phyloP scores from a whole-genome alignment of 1,139 yeast species.

The Pichia sp. region DNA sequence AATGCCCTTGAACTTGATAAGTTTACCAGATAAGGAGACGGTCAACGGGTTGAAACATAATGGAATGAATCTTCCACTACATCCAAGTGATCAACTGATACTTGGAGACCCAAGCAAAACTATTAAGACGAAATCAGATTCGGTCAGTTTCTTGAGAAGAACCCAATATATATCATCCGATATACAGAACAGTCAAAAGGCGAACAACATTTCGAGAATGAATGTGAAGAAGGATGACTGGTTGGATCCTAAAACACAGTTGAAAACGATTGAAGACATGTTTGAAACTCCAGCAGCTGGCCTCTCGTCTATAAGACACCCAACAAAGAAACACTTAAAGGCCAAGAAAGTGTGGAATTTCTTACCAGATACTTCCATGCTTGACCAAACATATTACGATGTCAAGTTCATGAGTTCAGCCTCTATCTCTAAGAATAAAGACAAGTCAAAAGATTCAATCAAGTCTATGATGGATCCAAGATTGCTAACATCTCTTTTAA shows the following conservation, averaged over 20 bases:
- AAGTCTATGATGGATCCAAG: slow-evolving; percentile 40
- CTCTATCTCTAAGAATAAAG: slow-evolving; percentile 44
- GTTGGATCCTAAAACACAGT: slow-evolving; percentile 60
- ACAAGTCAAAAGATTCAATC: slow-evolving; percentile 37
- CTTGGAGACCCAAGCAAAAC: slow-evolving; percentile 63
- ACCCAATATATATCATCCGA: slow-evolving; percentile 77
- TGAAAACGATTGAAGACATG: slow-evolving; percentile 68
- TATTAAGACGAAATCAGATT: slow-evolving; percentile 46
- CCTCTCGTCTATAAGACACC: slow-evolving; percentile 58
- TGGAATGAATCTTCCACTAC: slow-evolving; percentile 40
- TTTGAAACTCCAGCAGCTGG: slow-evolving; percentile 55
- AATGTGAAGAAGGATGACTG: slow-evolving; percentile 31
- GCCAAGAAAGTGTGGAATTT: slow-evolving; percentile 80
- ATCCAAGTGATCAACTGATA: slow-evolving; percentile 71
- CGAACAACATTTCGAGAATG: slow-evolving; percentile 1
- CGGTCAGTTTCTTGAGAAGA: slow-evolving; percentile 84
- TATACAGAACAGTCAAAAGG: slow-evolving; percentile 10
- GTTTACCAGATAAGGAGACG: slow-evolving; percentile 60
- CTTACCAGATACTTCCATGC: slow-evolving; percentile 83
- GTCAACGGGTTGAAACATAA: slow-evolving; percentile 31
- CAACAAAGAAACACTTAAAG: slow-evolving; percentile 64
- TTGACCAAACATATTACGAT: slow-evolving; percentile 71
- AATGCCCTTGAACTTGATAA: slow-evolving; percentile 70
- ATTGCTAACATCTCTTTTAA: slow-evolving; percentile 63
- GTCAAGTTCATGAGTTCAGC: slow-evolving; percentile 83